Conservation (phyloP, 371 early-diverging fungal species). For the Basidiobolus meristosporus region DNA sequence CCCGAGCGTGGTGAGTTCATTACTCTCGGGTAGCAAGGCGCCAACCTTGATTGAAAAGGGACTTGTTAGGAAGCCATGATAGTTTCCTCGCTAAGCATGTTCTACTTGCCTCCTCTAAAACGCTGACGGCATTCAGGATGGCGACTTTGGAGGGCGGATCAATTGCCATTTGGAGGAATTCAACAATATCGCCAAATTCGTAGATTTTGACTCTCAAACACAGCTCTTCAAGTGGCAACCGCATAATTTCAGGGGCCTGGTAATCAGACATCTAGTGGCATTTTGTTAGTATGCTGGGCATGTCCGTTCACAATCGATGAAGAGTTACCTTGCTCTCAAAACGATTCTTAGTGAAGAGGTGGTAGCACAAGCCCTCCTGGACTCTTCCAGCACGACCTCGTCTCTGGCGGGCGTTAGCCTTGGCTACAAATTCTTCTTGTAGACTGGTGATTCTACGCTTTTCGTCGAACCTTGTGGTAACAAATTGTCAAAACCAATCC, state of each 20-base stretch:
- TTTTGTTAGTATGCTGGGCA: neutral
- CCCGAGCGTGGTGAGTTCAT: constrained; percentile 75
- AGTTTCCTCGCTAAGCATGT: neutral
- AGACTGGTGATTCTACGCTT: constrained; percentile 43
- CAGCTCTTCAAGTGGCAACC: constrained; percentile 50
- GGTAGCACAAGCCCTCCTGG: constrained; percentile 60
- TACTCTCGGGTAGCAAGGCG: constrained; percentile 16
- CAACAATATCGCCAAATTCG: constrained; percentile 24
- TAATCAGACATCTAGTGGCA: constrained; percentile 26
- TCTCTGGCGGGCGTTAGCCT: constrained; percentile 76
- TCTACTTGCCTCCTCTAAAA: constrained; percentile 27
- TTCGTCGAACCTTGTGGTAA: constrained; percentile 27
- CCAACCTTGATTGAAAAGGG: constrained; percentile 11
- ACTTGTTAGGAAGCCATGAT: neutral
- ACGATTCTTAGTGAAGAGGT: constrained; percentile 30
- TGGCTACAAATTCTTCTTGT: constrained; percentile 44
- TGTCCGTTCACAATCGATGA: neutral
- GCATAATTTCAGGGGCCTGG: constrained; percentile 52
- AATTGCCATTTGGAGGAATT: constrained; percentile 40
- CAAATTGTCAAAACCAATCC: neutral
- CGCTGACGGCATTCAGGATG: constrained; percentile 38
- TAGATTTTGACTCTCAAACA: constrained; percentile 51
- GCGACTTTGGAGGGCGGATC: constrained; percentile 55
- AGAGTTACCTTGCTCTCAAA: constrained; percentile 22
- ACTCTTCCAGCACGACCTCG: constrained; percentile 88